Percentiles rank a stretch among this genome's conserved stretches.
Evolutionary conservation across 306 rosid genomes (phyloP).

Genomic region (Fragaria ananassa): DNA sequence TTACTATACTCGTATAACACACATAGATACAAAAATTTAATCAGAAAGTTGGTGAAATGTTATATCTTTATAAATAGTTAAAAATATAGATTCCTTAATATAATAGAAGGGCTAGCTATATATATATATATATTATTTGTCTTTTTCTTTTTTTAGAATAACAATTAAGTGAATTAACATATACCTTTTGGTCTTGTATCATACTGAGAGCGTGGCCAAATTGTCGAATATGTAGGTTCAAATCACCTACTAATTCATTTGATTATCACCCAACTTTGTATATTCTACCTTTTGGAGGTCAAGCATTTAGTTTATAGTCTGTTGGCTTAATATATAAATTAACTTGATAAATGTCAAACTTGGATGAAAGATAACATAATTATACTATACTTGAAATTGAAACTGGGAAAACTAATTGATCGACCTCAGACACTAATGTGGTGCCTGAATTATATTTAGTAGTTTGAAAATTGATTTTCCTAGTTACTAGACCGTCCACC

Average conservation of each 20-base stretch:
- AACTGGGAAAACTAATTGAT: neutral
- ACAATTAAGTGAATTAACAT: too few relatives aligned
- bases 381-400: neutral
- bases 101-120: too few relatives aligned
- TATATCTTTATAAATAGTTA: too few relatives aligned
- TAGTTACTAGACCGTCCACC: neutral
- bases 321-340: neutral
- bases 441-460: neutral
- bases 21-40: too few relatives aligned
- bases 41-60: too few relatives aligned
- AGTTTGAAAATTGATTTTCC: neutral
- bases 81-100: too few relatives aligned
- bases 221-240: neutral
- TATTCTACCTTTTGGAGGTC: neutral
- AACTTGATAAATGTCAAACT: neutral
- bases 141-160: too few relatives aligned
- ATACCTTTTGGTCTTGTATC: neutral
- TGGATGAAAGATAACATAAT: neutral
- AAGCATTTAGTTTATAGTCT: neutral
- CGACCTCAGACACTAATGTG: neutral
- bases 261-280: neutral
- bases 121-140: too few relatives aligned
- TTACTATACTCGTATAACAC: too few relatives aligned
- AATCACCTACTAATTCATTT: neutral
- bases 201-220: neutral